Conservation (phyloP, 2,329 filamentous ascomycete genomes). For the Botrytis byssoidea region DNA sequence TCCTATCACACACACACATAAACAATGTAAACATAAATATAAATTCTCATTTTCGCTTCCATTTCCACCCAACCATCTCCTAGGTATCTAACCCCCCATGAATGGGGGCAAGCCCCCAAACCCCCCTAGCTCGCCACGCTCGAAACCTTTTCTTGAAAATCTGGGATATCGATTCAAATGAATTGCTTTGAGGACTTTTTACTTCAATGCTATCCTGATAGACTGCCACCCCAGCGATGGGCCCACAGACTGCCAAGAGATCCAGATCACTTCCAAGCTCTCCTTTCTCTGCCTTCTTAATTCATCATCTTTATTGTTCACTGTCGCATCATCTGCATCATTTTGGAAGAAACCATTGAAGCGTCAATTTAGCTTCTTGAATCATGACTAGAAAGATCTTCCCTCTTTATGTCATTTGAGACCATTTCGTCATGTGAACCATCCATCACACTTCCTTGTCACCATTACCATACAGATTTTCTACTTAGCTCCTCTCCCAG, state of each 20-base stretch:
- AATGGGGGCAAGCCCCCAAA: not conserved
- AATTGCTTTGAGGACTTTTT: not conserved
- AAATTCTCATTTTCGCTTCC: too few relatives aligned
- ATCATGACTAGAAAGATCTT: not conserved
- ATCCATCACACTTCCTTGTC: not conserved
- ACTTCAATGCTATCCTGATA: not conserved
- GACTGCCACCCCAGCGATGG: not conserved
- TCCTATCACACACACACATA: too few relatives aligned
- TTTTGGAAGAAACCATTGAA: not conserved
- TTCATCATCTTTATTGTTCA: not conserved
- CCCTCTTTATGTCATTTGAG: not conserved
- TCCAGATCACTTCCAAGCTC: not conserved
- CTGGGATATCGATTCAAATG: not conserved
- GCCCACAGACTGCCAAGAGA: not conserved
- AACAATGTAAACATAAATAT: too few relatives aligned
- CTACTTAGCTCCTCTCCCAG: slow-evolving; percentile 56
- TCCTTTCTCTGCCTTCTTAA: not conserved
- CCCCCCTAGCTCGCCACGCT: not conserved
- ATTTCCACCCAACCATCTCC: not conserved
- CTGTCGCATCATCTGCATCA: not conserved
- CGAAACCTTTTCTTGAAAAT: not conserved
- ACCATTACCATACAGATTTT: not conserved
- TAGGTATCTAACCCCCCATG: not conserved
- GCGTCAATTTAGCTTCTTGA: not conserved
- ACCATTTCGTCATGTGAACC: not conserved